These are phyloP conservation scores for Boletus pseudo-olivaceus DNA, from an alignment of 768 basidiomycete species.

Conservation along the genomic window DNA sequence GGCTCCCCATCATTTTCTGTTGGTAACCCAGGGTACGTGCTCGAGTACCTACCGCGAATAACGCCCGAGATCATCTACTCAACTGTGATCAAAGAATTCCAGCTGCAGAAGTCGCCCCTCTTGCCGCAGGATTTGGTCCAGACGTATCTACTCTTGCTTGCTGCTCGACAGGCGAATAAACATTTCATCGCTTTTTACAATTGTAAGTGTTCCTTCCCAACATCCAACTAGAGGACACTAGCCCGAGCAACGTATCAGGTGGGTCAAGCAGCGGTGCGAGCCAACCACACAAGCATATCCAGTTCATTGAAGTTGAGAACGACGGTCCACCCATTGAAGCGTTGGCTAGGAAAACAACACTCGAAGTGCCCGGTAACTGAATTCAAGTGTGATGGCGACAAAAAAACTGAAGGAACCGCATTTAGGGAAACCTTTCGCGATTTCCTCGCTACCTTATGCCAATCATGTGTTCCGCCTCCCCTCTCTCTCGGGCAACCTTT, in stretches of 20 bases:
- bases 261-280: conserved; percentile 81
- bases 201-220: conserved; percentile 43
- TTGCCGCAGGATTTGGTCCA: conserved; percentile 76
- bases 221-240: background rate
- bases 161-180: conserved; percentile 58
- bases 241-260: conserved; percentile 39
- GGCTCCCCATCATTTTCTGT: conserved; percentile 79
- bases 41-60: background rate
- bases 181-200: conserved; percentile 87
- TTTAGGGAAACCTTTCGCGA: conserved; percentile 69
- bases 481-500: conserved; percentile 14
- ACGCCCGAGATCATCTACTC: background rate
- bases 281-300: conserved; percentile 89
- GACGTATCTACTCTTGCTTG: conserved; percentile 67
- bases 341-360: conserved; percentile 51
- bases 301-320: conserved; percentile 66
- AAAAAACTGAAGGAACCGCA: background rate
- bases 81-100: conserved; percentile 49
- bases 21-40: conserved; percentile 76
- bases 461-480: conserved; percentile 64
- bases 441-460: conserved; percentile 71
- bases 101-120: conserved; percentile 76
- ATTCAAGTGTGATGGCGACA: background rate
- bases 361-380: conserved; percentile 43
- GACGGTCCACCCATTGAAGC: conserved; percentile 76